Evolutionary conservation across 2,329 filamentous ascomycete genomes (phyloP).

Genomic region (Colletotrichum simmondsii): DNA sequence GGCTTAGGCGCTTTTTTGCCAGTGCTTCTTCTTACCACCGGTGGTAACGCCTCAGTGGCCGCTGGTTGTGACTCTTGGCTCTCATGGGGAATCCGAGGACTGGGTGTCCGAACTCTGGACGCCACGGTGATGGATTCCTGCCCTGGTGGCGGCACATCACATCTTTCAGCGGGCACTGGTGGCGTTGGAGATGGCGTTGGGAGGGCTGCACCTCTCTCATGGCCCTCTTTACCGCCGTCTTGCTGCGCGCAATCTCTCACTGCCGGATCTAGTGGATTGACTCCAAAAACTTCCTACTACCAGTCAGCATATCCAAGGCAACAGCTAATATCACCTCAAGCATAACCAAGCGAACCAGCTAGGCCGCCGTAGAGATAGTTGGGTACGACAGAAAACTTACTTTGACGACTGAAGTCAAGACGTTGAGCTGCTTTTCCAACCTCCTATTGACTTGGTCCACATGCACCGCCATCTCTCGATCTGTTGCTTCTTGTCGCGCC

Average conservation of each 20-base stretch:
- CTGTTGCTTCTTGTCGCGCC: not conserved
- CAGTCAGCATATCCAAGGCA: not conserved
- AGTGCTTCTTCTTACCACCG: not conserved
- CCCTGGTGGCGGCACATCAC: not conserved
- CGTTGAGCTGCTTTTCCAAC: slow-evolving; percentile 17
- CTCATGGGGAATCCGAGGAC: not conserved
- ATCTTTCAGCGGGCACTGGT: not conserved
- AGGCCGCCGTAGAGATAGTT: not conserved
- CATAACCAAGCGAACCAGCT: not conserved
- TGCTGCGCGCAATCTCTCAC: not conserved
- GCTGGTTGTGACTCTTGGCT: not conserved
- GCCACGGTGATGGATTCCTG: not conserved
- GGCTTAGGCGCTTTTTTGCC: slow-evolving; percentile 13
- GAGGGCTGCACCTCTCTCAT: not conserved
- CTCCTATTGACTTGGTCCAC: slow-evolving; percentile 6
- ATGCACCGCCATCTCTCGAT: not conserved
- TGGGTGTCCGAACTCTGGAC: too few relatives aligned
- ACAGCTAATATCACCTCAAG: not conserved
- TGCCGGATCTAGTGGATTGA: not conserved
- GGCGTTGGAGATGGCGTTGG: not conserved
- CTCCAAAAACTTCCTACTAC: not conserved
- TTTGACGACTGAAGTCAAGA: slow-evolving; percentile 9
- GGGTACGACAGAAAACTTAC: not conserved
- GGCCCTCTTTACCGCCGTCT: too few relatives aligned
- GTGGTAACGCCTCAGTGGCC: not conserved